These are phyloP conservation scores for Helianthus tuberosus DNA, from an alignment of 129 eudicot genomes.

Conservation along the genomic window DNA sequence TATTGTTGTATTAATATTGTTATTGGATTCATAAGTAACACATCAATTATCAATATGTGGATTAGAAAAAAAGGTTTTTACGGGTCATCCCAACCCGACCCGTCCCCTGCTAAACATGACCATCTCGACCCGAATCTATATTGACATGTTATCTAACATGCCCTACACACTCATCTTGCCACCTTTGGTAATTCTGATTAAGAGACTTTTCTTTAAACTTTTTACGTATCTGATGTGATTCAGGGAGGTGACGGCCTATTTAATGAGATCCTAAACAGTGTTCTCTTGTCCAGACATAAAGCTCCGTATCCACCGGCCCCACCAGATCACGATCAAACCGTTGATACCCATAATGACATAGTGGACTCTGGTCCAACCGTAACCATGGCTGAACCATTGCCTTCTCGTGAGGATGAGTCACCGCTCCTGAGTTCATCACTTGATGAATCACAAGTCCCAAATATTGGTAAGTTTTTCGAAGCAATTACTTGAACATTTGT, in stretches of 20 bases:
- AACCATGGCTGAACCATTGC: slow-evolving; percentile 38
- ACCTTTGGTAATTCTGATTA: background rate
- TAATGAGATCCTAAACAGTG: slow-evolving; percentile 80
- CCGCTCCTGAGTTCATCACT: slow-evolving; percentile 57
- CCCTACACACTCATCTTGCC: background rate
- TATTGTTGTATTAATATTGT: background rate
- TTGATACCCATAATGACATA: slow-evolving; percentile 32
- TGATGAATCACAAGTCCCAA: slow-evolving; percentile 38
- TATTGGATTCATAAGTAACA: background rate
- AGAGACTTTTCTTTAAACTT: background rate
- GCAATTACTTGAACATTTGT: background rate
- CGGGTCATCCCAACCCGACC: background rate
- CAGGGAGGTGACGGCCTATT: slow-evolving; percentile 97
- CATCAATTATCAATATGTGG: background rate
- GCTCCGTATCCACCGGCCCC: slow-evolving; percentile 72
- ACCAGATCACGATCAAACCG: slow-evolving; percentile 38
- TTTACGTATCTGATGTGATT: slow-evolving; percentile 15
- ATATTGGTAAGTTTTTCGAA: slow-evolving; percentile 44
- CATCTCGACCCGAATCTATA: background rate
- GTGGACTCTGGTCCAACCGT: slow-evolving; percentile 32
- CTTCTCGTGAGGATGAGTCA: slow-evolving; percentile 50
- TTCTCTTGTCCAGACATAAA: slow-evolving; percentile 82
- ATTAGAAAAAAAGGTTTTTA: background rate
- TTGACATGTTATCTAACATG: background rate
- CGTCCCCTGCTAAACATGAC: background rate